Evolutionary conservation across 352 stramenopile species (phyloP), one percentile per base, ranked within the genome.

Genomic region (Phytopythium mirpurense): DNA sequence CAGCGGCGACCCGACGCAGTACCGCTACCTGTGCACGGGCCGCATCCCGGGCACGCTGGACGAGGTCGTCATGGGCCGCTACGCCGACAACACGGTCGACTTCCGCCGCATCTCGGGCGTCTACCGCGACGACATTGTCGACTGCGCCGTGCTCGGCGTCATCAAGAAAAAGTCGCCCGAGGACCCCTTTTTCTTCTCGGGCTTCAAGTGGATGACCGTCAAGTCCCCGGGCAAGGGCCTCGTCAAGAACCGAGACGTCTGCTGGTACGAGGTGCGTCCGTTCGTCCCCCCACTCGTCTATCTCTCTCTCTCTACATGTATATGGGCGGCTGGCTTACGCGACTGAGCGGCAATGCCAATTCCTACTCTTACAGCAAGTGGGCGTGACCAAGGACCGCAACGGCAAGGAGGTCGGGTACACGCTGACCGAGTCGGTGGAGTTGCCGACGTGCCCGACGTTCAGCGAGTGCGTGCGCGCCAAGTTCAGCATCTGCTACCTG

Each of bases 201-300:
- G 80, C 34, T 89, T 90, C 68, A 90, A 90, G 64, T 90, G 80
- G 80, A 88, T 87, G 75, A 88, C 75, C 8, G 78, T 88, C 48
- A 65, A 79, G 51, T 86, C 70, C 1, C 80, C 75, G 0, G 75
- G 77, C 35, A 87, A 88, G 41, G 74, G 80, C 5, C 54, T 90
- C 44, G 74, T 90, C 18, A 87, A 88, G 67, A 87, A 88, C 57
- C 73, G 80, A 47, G 80, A 90, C 55, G 74, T 86, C 19, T 90
- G 80, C 63, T 90, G 74, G 72, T 90, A 87, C 56, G 77, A 90
- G 54, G 54, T 60, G 32, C 24, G 54, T 41, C 3, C 24, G 4
- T 37, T 36, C 32, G 32, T 36, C 11, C 11, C 32, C 11, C 6
- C 7, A 15, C 7, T 10, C 16, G 3, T 5, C 38, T 7, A 23